Conservation (phyloP, 352 stramenopile species). For the Phytophthora quininea region DNA sequence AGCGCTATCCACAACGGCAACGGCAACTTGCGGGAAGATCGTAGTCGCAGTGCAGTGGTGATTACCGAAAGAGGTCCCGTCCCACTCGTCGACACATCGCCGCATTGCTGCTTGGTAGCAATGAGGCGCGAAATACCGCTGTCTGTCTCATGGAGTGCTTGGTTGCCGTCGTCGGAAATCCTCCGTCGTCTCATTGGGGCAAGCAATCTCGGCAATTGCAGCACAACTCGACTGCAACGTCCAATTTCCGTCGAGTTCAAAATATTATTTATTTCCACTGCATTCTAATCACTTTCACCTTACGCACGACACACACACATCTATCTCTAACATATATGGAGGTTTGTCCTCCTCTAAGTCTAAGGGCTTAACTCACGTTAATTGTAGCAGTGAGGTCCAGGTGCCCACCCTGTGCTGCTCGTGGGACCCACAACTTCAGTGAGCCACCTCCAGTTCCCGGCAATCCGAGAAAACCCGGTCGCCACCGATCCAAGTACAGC, state of each 20-base stretch:
- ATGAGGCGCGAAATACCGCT: too few relatives aligned
- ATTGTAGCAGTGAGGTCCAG: not conserved
- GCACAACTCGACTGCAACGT: too few relatives aligned
- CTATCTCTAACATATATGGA: slow-evolving; percentile 1
- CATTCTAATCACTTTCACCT: not conserved
- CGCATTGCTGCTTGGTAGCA: too few relatives aligned
- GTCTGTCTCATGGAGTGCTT: too few relatives aligned
- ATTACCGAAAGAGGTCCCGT: too few relatives aligned
- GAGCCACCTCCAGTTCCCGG: slow-evolving; percentile 20
- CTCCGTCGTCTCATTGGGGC: too few relatives aligned
- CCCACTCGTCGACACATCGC: too few relatives aligned
- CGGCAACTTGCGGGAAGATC: too few relatives aligned
- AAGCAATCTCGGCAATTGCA: too few relatives aligned
- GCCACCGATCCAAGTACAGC: slow-evolving; percentile 32
- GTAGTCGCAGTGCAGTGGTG: too few relatives aligned
- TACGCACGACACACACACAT: not conserved
- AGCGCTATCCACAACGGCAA: too few relatives aligned
- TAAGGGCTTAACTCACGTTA: not conserved
- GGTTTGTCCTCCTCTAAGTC: not conserved
- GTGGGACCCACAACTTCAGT: slow-evolving; percentile 20
- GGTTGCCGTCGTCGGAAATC: too few relatives aligned
- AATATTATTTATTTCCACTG: not conserved
- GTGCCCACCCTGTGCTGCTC: not conserved
- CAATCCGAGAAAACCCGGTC: slow-evolving; percentile 19
- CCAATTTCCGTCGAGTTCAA: not conserved